Base-by-base conservation (phyloP, 306 rosid species). In the Urtica urens region DNA sequence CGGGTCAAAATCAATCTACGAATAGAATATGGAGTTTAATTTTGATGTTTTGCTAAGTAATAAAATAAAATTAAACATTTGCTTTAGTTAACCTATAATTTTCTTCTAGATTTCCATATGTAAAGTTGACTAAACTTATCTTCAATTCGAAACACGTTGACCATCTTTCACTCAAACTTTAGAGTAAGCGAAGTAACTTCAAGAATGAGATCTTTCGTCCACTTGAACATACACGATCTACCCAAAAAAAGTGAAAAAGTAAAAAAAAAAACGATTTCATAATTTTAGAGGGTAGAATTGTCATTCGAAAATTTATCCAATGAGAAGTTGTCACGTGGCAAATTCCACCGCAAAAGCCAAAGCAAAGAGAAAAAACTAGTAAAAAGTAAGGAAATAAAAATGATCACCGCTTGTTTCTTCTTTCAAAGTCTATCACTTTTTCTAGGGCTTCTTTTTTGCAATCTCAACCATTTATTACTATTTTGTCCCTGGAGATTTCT, bases 341-440 rank as follows among this genome's bases (percentile, higher is more conserved):
- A 40, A 2, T 5, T 10, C 17, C 11, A 35, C 10, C 46, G 6
- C 35, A 34, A 16, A 60, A 31, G 34, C 27, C 22, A 28, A 25
- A 27, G 0, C 12, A 1, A 5, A 18, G n/a, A 51, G 29, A 38
- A 38, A 13, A 35, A 51, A 35, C 15, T 10, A 35, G 40, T 28
- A 10, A 28, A 28, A 28, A 28, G 33, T 28, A 4, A 35, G n/a
- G 4, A 35, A 35, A 16, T 35, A 14, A 35, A n/a, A n/a, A n/a
- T n/a, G n/a, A n/a, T n/a, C n/a, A n/a, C n/a, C n/a, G n/a, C n/a
- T n/a, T n/a, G n/a, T n/a, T n/a, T n/a, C n/a, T n/a, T n/a, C n/a
- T n/a, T 65, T 64, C 57, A 66, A 67, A 57, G 64, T 60, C 62
- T 53, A 67, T 72, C 58, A 23, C 21, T 51, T 48, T 55, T 23